Evolutionary conservation across 176 grass and related monocot species (phyloP).

Genomic region (Oryza glaberrima): DNA sequence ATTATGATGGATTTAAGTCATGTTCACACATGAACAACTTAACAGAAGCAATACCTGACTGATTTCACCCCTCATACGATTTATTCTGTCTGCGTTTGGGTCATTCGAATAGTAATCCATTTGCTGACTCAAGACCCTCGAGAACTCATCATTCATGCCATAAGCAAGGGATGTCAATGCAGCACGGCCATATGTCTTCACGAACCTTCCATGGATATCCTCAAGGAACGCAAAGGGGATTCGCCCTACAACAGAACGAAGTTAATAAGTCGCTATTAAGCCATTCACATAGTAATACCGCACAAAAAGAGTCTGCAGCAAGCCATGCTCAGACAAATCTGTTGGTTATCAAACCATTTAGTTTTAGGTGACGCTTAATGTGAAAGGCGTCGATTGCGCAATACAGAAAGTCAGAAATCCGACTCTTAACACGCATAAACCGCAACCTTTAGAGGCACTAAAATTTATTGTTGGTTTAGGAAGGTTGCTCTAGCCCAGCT

Average conservation of each 20-base stretch:
- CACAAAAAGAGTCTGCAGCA: background rate
- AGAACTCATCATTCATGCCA: conserved; percentile 97
- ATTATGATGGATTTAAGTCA: background rate
- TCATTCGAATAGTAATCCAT: conserved; percentile 99
- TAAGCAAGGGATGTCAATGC: conserved; percentile 88
- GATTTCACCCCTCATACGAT: conserved; percentile 95
- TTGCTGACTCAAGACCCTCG: conserved; percentile 85
- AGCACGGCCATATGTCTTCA: conserved; percentile 87
- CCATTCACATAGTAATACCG: background rate
- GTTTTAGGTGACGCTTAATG: background rate
- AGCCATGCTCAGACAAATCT: background rate
- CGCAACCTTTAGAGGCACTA: no score
- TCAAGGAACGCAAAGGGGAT: conserved; percentile 96
- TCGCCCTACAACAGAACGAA: conserved; percentile 54
- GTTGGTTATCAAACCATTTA: background rate
- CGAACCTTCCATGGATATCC: conserved; percentile 93
- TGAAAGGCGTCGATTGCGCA: no score
- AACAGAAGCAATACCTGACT: conserved; percentile 63
- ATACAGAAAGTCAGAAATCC: background rate
- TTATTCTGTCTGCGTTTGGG: conserved; percentile 88
- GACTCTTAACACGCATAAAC: background rate
- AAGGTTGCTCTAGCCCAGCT: background rate
- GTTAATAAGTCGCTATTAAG: conserved; percentile 1
- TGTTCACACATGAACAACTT: background rate
- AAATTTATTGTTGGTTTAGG: background rate